Evolutionary conservation across 345 rosid genomes (phyloP).

Genomic region (Trapa incisa): DNA sequence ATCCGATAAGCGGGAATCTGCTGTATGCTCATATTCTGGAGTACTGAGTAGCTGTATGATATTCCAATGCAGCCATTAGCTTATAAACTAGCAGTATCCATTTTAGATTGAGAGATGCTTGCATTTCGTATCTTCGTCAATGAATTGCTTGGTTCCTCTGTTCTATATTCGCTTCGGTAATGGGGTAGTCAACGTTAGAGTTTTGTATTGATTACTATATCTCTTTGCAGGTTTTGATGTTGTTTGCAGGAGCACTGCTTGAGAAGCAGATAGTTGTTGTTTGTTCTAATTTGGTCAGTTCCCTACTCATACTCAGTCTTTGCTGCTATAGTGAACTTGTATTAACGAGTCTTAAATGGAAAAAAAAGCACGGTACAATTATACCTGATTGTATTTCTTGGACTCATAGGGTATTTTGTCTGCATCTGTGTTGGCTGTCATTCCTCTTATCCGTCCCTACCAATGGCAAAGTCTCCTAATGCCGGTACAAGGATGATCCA

Average conservation of each 20-base stretch:
- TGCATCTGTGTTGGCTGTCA: too few relatives aligned
- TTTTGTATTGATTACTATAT: neutral
- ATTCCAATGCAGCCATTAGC: neutral
- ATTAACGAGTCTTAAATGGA: too few relatives aligned
- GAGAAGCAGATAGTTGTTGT: slow-evolving; percentile 84
- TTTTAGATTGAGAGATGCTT: neutral
- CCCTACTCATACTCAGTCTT: neutral
- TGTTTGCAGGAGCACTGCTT: slow-evolving; percentile 73
- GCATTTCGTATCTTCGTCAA: neutral
- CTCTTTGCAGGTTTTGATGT: slow-evolving; percentile 50
- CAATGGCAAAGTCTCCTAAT: too few relatives aligned
- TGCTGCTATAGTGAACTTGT: too few relatives aligned
- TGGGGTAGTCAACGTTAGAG: neutral
- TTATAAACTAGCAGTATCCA: neutral
- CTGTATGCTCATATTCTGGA: neutral
- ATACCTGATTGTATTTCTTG: too few relatives aligned
- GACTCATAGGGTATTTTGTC: too few relatives aligned
- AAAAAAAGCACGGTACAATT: too few relatives aligned
- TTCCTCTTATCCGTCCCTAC: too few relatives aligned
- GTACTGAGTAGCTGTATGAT: neutral
- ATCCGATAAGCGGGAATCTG: too few relatives aligned
- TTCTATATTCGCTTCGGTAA: neutral
- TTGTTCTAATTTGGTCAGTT: slow-evolving; percentile 79
- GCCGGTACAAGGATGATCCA: neutral
- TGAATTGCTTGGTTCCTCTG: neutral